phyloP scores from a whole-genome alignment of 108 stramenopile genomes.

The Conticribra weissflogii region DNA sequence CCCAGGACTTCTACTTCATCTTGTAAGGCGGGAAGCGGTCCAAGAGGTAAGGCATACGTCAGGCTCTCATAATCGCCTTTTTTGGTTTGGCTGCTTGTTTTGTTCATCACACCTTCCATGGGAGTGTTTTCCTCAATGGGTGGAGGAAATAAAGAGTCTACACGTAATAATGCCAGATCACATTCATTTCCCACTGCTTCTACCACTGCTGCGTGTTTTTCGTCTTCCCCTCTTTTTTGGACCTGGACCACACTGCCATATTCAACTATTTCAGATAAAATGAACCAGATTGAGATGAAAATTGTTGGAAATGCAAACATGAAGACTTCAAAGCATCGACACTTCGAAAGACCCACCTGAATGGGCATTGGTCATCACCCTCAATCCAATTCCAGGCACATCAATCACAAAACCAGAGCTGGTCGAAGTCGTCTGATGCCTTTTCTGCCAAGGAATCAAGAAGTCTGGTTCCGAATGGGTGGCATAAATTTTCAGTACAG shows the following conservation, averaged over 20 bases:
- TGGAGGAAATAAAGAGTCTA: constrained; percentile 46
- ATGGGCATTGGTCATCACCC: constrained; percentile 74
- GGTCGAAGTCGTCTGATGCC: constrained; percentile 50
- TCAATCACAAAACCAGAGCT: constrained; percentile 59
- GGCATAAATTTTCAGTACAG: constrained; percentile 59
- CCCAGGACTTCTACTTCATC: constrained; percentile 69
- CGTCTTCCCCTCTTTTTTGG: constrained; percentile 52
- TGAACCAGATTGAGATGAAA: too few species aligned
- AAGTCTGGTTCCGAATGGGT: constrained; percentile 65
- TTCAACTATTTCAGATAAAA: too few species aligned
- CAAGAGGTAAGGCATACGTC: constrained; percentile 41
- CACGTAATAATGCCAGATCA: constrained; percentile 64
- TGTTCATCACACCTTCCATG: too few species aligned
- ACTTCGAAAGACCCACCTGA: constrained; percentile 4
- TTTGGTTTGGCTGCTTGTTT: too few species aligned
- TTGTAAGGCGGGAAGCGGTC: constrained; percentile 54
- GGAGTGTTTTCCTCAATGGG: constrained; percentile 5
- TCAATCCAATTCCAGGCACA: constrained; percentile 29
- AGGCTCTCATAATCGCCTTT: background rate
- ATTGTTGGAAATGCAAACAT: too few species aligned
- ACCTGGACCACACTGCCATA: constrained; percentile 64
- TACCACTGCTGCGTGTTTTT: constrained; percentile 49
- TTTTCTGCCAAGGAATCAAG: constrained; percentile 61
- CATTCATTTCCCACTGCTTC: constrained; percentile 61
- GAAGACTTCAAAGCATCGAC: too few species aligned